phyloP scores from a whole-genome alignment of 805 yeast genomes.

The Metschnikowia gelsemii region DNA sequence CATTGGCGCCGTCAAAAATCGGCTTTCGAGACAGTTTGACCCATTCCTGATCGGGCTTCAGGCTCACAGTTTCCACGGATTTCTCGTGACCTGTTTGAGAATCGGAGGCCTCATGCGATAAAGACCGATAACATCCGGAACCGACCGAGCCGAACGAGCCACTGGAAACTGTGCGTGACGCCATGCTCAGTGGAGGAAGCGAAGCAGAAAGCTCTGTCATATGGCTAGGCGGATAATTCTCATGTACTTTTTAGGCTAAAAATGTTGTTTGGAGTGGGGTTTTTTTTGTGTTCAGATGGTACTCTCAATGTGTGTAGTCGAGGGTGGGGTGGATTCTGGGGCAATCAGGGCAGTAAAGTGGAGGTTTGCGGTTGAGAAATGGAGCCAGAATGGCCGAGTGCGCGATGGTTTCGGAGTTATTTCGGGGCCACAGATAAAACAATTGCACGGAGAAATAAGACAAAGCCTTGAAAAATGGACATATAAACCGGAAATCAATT shows the following conservation, averaged over 20 bases:
- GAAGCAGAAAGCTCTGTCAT: conserved; percentile 9
- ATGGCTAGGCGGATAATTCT: neutral
- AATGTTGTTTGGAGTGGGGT: neutral
- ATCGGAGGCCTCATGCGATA: neutral
- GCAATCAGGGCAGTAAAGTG: too few relatives aligned
- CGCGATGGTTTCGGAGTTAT: too few relatives aligned
- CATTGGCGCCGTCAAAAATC: conserved; percentile 45
- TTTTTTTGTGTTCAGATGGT: neutral
- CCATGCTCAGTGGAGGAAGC: neutral
- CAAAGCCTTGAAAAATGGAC: too few relatives aligned
- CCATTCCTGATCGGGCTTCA: conserved; percentile 18
- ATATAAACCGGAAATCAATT: too few relatives aligned
- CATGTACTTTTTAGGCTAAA: neutral
- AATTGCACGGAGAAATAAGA: too few relatives aligned
- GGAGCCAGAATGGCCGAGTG: too few relatives aligned
- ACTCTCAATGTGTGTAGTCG: too few relatives aligned
- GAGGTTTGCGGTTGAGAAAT: too few relatives aligned
- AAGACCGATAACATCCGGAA: conserved; percentile 6
- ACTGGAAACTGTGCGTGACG: conserved; percentile 7
- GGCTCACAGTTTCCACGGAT: too few relatives aligned
- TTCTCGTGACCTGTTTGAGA: neutral
- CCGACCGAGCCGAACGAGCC: conserved; percentile 1
- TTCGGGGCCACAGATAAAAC: too few relatives aligned
- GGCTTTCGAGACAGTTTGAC: conserved; percentile 28
- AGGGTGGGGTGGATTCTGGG: too few relatives aligned